These are phyloP conservation scores for Cephaloascus fragrans DNA, from an alignment of 805 yeast species.

Conservation along the genomic window DNA sequence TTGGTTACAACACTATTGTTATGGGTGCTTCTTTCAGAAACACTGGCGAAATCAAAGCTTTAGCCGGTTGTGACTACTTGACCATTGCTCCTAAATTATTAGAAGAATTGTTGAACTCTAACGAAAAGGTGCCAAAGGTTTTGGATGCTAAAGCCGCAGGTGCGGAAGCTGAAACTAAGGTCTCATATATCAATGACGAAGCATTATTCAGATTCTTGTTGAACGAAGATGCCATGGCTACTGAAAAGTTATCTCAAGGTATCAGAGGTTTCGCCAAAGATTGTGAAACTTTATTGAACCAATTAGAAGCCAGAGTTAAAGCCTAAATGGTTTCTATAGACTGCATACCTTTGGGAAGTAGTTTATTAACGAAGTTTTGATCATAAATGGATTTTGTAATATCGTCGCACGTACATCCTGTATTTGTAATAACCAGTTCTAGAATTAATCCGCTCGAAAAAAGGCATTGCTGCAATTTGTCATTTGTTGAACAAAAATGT, in stretches of 20 bases:
- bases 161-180: slow-evolving; percentile 46
- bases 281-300: slow-evolving; percentile 64
- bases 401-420: no score
- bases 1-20: slow-evolving; percentile 91
- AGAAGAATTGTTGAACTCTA: slow-evolving; percentile 77
- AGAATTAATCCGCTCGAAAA: no score
- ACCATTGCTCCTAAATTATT: slow-evolving; percentile 91
- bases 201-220: slow-evolving; percentile 80
- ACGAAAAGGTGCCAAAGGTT: slow-evolving; percentile 69
- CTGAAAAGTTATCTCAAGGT: slow-evolving; percentile 96
- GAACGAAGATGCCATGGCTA: slow-evolving; percentile 97
- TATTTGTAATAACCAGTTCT: no score
- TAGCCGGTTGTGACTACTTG: slow-evolving; percentile 95
- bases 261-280: slow-evolving; percentile 95
- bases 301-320: slow-evolving; percentile 51
- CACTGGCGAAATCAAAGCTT: slow-evolving; percentile 86
- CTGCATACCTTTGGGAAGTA: no score
- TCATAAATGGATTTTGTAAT: no score
- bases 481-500: no score
- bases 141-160: slow-evolving; percentile 63
- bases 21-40: slow-evolving; percentile 99
- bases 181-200: slow-evolving; percentile 77
- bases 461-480: no score
- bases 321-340: slow-evolving; percentile 13
- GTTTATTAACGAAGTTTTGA: no score